Percentiles rank a stretch among this genome's conserved stretches.
phyloP scores from a whole-genome alignment of 2,329 filamentous ascomycete genomes.

The Cercospora zeina region DNA sequence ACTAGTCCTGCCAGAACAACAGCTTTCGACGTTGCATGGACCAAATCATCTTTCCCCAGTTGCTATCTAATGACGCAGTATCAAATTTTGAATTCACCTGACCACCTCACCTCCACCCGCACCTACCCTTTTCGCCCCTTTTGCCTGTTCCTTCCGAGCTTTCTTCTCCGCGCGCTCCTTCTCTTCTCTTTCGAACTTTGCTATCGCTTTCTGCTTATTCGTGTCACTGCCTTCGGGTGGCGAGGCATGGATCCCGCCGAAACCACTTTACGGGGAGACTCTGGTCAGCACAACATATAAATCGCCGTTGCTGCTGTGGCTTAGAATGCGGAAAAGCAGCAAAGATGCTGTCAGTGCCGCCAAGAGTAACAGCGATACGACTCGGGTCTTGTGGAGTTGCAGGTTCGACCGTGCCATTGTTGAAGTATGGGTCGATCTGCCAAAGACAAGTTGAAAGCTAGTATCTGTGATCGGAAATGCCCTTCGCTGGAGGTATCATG shows the following conservation, averaged over 20 bases:
- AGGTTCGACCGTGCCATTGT: neutral
- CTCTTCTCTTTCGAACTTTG: neutral
- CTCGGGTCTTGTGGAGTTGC: neutral
- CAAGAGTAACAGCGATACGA: neutral
- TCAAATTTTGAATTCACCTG: too few species aligned
- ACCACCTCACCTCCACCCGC: neutral
- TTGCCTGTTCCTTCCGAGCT: neutral
- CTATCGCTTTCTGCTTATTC: constrained; percentile 1
- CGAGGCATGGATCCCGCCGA: neutral
- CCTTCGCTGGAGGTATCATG: neutral
- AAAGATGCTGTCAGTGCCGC: neutral
- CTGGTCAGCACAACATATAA: neutral
- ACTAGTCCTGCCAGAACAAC: too few species aligned
- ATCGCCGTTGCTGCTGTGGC: neutral
- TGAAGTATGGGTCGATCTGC: neutral
- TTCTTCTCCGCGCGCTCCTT: constrained; percentile 4
- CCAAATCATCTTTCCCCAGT: too few species aligned
- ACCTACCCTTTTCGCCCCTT: neutral
- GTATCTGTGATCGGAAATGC: neutral
- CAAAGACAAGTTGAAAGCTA: neutral
- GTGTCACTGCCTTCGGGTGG: neutral
- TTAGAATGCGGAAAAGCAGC: neutral
- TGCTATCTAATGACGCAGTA: too few species aligned
- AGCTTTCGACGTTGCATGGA: too few species aligned
- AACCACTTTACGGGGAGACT: neutral